Base-by-base conservation (phyloP, 148 eudicot genomes). In the Diospyros kaki region DNA sequence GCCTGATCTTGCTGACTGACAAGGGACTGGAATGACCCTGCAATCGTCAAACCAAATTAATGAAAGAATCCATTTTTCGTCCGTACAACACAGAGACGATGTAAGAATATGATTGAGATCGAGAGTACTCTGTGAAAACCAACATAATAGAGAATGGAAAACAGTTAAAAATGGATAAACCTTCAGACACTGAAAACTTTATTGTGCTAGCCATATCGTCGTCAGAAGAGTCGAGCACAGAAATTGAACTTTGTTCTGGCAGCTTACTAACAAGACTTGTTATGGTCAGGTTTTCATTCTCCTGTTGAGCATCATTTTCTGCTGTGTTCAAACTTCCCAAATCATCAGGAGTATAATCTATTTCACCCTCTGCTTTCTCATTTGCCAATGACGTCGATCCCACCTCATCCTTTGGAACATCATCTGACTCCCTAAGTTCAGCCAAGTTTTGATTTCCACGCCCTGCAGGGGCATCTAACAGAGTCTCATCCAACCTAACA, bases 401-500 rank as follows among this genome's bases (percentile, higher is more conserved):
- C 53, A 53, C 42, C 73, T 73, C 67, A 0, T 66, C 75, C 41
- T 78, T 15, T 3, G 59, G 6, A 73, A 62, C 18, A 39, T 12
- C 5, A 61, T 62, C 17, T 38, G 46, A 61, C 39, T 71, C 77
- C 41, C 59, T 68, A 50, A 10, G 38, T 43, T 79, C 77, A 6
- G 40, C 53, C 1, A 52, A 67, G 50, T 58, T 73, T 51, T 53
- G 56, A 66, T 68, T 73, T 43, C 10, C 48, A 7, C 5, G 61
- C n/a, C 71, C 78, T 50, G 59, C 69, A 42, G 52, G 10, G 66
- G 52, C 62, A 52, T 63, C 76, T 39, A 53, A 54, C 17, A 45
- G 50, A 39, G 28, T 63, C 76, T 58, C 54, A 77, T 78, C 81
- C 72, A 79, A 64, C 41, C 46, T 53, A 44, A 11, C 45, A 58